phyloP scores from a whole-genome alignment of 441 rosid genomes.

The Erodium texanum region DNA sequence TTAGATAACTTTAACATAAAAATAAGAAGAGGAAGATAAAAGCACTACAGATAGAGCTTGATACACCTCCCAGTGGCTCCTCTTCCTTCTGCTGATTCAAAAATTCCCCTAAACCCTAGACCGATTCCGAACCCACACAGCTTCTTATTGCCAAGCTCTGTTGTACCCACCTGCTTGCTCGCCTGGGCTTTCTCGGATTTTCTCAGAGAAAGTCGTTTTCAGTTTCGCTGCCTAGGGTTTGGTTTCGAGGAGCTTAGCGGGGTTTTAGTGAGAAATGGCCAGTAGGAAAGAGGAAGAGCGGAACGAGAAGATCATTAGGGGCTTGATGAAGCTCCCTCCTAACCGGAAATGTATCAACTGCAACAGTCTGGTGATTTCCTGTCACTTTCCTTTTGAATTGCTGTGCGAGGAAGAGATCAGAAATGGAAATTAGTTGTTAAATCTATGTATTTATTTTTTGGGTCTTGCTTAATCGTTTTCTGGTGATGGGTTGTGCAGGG shows the following conservation, averaged over 20 bases:
- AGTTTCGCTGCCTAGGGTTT: slow-evolving; percentile 10
- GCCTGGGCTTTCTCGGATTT: background rate
- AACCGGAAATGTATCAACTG: slow-evolving; percentile 97
- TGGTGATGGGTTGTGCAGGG: slow-evolving; percentile 49
- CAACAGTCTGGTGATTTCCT: slow-evolving; percentile 61
- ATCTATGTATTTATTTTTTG: background rate
- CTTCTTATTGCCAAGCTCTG: background rate
- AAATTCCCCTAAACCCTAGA: background rate
- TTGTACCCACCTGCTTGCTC: background rate
- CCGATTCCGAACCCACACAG: background rate
- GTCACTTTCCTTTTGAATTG: background rate
- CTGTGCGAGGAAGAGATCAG: background rate
- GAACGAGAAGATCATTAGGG: slow-evolving; percentile 91
- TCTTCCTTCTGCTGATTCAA: background rate
- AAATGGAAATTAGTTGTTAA: background rate
- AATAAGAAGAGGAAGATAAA: too few relatives aligned
- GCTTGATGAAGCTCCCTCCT: slow-evolving; percentile 96
- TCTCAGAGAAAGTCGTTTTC: background rate
- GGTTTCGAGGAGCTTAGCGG: slow-evolving; percentile 11
- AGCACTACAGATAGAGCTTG: too few relatives aligned
- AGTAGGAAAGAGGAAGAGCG: slow-evolving; percentile 85
- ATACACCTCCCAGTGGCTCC: too few relatives aligned
- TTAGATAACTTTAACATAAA: background rate
- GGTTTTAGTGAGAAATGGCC: slow-evolving; percentile 43
- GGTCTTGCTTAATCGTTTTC: background rate